A percentile compares a stretch with the other conserved stretches of the same genome.
These are phyloP conservation scores for Dothiorella sarmentorum DNA, from an alignment of 2,329 filamentous ascomycete genomes.

Conservation along the genomic window DNA sequence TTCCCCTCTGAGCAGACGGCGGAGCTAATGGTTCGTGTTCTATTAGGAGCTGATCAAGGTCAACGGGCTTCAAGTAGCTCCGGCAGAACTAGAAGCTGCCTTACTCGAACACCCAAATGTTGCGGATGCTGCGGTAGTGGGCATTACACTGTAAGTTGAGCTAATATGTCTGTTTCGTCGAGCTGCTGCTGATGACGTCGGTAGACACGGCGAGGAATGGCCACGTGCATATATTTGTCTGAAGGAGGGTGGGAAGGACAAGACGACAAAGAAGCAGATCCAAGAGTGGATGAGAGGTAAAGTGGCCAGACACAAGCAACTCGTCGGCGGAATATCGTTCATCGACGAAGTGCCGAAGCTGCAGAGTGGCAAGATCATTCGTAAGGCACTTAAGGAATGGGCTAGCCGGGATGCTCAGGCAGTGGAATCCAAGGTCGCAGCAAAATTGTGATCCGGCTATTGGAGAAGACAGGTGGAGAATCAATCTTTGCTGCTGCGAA, in stretches of 20 bases:
- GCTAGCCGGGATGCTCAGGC: slow-evolving; percentile 52
- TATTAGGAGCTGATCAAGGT: slow-evolving; percentile 58
- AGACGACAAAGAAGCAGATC: slow-evolving; percentile 53
- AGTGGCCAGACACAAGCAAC: slow-evolving; percentile 64
- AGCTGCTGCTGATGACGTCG: background rate
- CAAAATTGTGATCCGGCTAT: slow-evolving; percentile 9
- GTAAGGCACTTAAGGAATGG: slow-evolving; percentile 57
- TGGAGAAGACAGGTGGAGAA: no score
- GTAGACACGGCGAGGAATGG: slow-evolving; percentile 25
- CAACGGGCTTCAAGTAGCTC: slow-evolving; percentile 59
- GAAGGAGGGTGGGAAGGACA: slow-evolving; percentile 40
- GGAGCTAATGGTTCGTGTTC: background rate
- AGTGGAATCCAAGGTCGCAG: slow-evolving; percentile 15
- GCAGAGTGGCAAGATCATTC: slow-evolving; percentile 54
- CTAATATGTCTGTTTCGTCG: background rate
- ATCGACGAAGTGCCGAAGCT: slow-evolving; percentile 63
- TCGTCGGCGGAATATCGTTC: slow-evolving; percentile 69
- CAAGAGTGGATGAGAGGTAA: slow-evolving; percentile 61
- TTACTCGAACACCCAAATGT: slow-evolving; percentile 55
- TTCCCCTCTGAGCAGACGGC: background rate
- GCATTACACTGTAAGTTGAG: slow-evolving; percentile 50
- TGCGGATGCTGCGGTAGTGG: slow-evolving; percentile 66
- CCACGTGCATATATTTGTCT: slow-evolving; percentile 53
- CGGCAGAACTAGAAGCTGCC: slow-evolving; percentile 58
- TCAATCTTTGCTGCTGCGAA: no score